A percentile compares a stretch with the other conserved stretches of the same genome.
phyloP scores from a whole-genome alignment of 352 stramenopile genomes.

The Pythium brassicae region DNA sequence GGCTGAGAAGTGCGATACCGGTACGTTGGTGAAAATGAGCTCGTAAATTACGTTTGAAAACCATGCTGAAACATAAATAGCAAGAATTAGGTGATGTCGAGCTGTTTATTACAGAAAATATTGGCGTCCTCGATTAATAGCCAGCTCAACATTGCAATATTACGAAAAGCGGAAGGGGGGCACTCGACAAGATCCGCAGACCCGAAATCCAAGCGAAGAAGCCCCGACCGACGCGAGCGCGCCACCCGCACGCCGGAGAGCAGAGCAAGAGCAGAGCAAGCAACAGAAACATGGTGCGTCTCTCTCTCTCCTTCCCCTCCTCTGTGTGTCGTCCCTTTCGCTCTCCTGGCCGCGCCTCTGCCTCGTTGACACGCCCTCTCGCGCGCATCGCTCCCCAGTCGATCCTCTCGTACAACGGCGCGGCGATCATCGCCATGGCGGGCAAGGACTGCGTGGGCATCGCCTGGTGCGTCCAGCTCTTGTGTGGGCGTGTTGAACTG shows the following conservation, averaged over 20 bases:
- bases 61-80: too few species aligned
- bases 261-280: too few species aligned
- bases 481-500: too few species aligned
- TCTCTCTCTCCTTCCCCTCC: too few species aligned
- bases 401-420: constrained; percentile 97
- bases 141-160: not conserved
- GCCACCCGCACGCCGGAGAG: too few species aligned
- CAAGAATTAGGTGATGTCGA: too few species aligned
- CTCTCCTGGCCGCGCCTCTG: too few species aligned
- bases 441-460: constrained; percentile 99
- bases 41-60: not conserved
- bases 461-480: constrained; percentile 57
- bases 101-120: not conserved
- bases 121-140: not conserved
- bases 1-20: not conserved
- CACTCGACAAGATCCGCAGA: not conserved
- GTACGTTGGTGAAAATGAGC: not conserved
- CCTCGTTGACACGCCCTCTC: not conserved
- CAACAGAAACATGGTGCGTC: constrained; percentile 1
- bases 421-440: constrained; percentile 98
- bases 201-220: not conserved
- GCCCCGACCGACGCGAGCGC: not conserved
- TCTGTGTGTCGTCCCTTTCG: not conserved
- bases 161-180: not conserved
- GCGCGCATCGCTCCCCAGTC: constrained; percentile 24